Evolutionary conservation across 2,329 filamentous ascomycete genomes (phyloP), one percentile per base, ranked within the genome.

Genomic region (Xylariaceae sp.): DNA sequence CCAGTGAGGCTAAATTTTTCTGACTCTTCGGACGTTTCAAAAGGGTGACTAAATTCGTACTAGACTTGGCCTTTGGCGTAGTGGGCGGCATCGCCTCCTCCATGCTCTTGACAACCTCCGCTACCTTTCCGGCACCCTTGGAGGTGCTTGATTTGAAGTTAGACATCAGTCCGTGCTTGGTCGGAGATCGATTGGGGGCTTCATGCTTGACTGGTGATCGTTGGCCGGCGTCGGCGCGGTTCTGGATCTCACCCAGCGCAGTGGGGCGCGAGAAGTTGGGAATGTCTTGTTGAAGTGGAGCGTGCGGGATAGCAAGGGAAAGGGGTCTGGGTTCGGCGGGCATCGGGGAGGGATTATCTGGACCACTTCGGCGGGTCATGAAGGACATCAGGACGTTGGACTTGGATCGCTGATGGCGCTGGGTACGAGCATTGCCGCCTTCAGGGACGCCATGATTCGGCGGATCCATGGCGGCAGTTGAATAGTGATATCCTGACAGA

Each of bases 1-100:
- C 72, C 51, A 78, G 69, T 59, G 79, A 80, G 62, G 84, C 82
- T 23, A 88, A 74, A 64, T 84, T 87, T 69, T 87, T 90, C 56
- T 86, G 80, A 8, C 90, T 91, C 71, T 88, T 91, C 60, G 86
- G 85, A 58, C 88, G 87, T 58, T 85, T 86, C 55, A 96, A 82
- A 57, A 97, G 82, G 3, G 82, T 85, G 0, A 85, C 85, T n/a
- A 97, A 80, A 71, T 92, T 95, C 37, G 89, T 89, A 2, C 89
- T 83, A 0, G 92, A 96, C 73, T 93, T 96, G 44, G 83, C 83
- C 77, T 88, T 88, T 30, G 85, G 84, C 70, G 88, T 56, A 9
- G 53, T 89, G 59, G 79, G 80, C 9, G 81, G 80, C 47, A 82
- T 82, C 23, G 65, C 61, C 58, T 67, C 68, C 37, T 71, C 68